These are phyloP conservation scores for Beauveria brongniartii DNA, from an alignment of 2,329 filamentous ascomycete species.

Conservation along the genomic window DNA sequence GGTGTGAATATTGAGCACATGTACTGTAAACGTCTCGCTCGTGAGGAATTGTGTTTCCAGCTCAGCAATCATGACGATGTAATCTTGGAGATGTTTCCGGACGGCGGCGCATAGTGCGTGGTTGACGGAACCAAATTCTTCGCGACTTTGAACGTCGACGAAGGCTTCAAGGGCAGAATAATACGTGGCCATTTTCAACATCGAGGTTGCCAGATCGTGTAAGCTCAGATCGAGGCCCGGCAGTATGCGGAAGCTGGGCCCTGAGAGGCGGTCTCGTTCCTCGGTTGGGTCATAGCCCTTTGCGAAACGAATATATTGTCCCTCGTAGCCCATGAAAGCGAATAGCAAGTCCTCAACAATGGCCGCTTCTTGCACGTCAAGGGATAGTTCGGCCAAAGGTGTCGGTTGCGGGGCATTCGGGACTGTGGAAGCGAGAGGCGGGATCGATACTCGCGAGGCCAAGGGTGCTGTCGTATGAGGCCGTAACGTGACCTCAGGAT, in stretches of 20 bases:
- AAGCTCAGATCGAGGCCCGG: slow-evolving; percentile 85
- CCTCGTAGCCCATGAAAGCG: slow-evolving; percentile 96
- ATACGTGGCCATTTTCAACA: slow-evolving; percentile 91
- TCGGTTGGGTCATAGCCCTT: slow-evolving; percentile 74
- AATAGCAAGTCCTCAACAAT: slow-evolving; percentile 88
- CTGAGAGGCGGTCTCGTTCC: slow-evolving; percentile 79
- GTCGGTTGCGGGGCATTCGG: slow-evolving; percentile 61
- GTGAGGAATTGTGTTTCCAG: slow-evolving; percentile 89
- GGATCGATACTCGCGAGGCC: slow-evolving; percentile 53
- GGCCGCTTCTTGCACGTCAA: slow-evolving; percentile 77
- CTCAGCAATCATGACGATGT: slow-evolving; percentile 85
- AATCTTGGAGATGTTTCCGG: slow-evolving; percentile 84
- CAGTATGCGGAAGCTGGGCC: slow-evolving; percentile 71
- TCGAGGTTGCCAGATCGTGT: slow-evolving; percentile 75
- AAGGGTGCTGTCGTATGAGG: slow-evolving; percentile 62
- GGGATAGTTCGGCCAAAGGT: slow-evolving; percentile 61
- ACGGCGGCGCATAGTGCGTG: slow-evolving; percentile 95
- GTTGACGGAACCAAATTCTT: slow-evolving; percentile 90
- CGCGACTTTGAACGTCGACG: slow-evolving; percentile 85
- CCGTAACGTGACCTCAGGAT: slow-evolving; percentile 68
- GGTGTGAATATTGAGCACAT: slow-evolving; percentile 86
- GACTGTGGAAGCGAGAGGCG: slow-evolving; percentile 70
- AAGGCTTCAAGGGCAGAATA: slow-evolving; percentile 88
- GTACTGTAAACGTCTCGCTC: slow-evolving; percentile 81
- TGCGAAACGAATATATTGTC: slow-evolving; percentile 88